A percentile compares a stretch with the other conserved stretches of the same genome.
Conservation (phyloP, 306 rosid genomes). For the Sicyos edulis region DNA sequence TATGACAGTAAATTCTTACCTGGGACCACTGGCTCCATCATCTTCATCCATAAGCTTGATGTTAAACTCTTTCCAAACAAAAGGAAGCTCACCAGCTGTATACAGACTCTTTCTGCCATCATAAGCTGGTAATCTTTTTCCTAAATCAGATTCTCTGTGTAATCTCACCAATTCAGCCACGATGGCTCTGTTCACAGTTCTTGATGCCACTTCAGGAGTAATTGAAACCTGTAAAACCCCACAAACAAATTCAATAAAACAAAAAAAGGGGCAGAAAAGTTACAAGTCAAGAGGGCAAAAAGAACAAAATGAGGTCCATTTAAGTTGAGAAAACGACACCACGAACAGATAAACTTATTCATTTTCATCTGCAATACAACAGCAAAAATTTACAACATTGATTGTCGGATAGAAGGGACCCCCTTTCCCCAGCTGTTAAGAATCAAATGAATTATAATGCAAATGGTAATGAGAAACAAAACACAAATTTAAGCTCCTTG, state of each 20-base stretch:
- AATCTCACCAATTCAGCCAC: not conserved
- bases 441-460: slow-evolving; percentile 22
- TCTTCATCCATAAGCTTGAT: slow-evolving; percentile 72
- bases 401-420: slow-evolving; percentile 41
- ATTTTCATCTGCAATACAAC: slow-evolving; percentile 29
- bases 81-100: slow-evolving; percentile 97
- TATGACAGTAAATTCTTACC: slow-evolving; percentile 38
- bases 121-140: slow-evolving; percentile 91
- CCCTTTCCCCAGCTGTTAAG: slow-evolving; percentile 32
- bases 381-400: slow-evolving; percentile 28
- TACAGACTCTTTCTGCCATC: slow-evolving; percentile 94
- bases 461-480: slow-evolving; percentile 4
- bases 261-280: slow-evolving; percentile 35
- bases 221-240: slow-evolving; percentile 53
- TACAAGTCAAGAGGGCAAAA: slow-evolving; percentile 31
- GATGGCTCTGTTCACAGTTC: slow-evolving; percentile 35
- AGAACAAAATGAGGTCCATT: slow-evolving; percentile 50
- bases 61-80: slow-evolving; percentile 75
- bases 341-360: slow-evolving; percentile 35
- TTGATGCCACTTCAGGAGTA: slow-evolving; percentile 39
- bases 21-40: slow-evolving; percentile 60
- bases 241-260: slow-evolving; percentile 32
- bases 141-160: slow-evolving; percentile 55
- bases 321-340: slow-evolving; percentile 37
- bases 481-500: slow-evolving; percentile 20